A percentile compares a stretch with the other conserved stretches of the same genome.
Conservation (phyloP, 345 rosid species). For the Eutrema japonicum region DNA sequence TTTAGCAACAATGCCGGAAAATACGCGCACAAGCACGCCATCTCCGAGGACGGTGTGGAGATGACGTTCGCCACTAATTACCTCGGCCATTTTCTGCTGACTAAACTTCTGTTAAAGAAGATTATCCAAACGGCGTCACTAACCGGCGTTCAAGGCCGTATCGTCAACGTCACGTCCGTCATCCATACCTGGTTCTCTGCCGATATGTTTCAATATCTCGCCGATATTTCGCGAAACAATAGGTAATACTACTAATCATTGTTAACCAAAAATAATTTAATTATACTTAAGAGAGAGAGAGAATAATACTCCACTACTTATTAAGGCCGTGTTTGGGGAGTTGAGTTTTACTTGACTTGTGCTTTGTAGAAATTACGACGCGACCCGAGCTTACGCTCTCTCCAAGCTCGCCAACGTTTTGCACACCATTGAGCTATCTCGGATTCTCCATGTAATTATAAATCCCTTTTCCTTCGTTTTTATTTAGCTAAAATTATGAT, state of each 20-base stretch:
- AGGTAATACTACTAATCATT: constrained; percentile 41
- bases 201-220: constrained; percentile 68
- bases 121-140: constrained; percentile 73
- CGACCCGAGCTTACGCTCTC: constrained; percentile 94
- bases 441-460: constrained; percentile 48
- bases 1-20: constrained; percentile 88
- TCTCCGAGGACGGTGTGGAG: constrained; percentile 92
- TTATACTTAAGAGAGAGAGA: neutral
- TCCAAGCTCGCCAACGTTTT: constrained; percentile 93
- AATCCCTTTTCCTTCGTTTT: no score
- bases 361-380: constrained; percentile 64
- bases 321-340: neutral
- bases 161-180: constrained; percentile 82
- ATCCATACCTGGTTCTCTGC: constrained; percentile 89
- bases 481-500: no score
- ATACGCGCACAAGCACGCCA: constrained; percentile 75
- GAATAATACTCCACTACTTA: neutral
- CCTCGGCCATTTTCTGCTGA: constrained; percentile 85
- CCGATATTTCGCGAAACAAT: constrained; percentile 65
- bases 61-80: constrained; percentile 97
- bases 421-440: constrained; percentile 83
- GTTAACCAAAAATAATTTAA: neutral
- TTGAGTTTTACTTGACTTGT: constrained; percentile 20
- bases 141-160: constrained; percentile 72
- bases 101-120: constrained; percentile 64